Evolutionary conservation across 306 rosid genomes (phyloP).

Genomic region (Vigna reflexopilosa): DNA sequence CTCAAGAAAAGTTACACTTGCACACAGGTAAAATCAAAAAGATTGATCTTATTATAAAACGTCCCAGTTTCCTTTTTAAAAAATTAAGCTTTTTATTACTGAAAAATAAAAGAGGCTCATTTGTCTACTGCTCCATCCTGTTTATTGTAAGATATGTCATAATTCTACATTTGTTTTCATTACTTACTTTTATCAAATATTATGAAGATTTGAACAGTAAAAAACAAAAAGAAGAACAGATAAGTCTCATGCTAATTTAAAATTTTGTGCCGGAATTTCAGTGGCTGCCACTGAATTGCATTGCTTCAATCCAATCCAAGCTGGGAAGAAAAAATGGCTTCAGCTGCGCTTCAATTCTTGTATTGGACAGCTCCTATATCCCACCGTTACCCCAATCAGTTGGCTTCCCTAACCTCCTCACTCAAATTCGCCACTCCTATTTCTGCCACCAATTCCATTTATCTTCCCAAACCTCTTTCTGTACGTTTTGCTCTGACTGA

Average conservation of each 20-base stretch:
- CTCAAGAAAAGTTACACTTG: background rate
- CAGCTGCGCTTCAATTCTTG: constrained; percentile 58
- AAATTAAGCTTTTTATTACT: background rate
- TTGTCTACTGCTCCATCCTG: background rate
- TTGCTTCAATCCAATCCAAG: background rate
- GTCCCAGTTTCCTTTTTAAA: background rate
- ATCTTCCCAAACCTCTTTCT: constrained; percentile 46
- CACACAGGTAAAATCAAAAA: background rate
- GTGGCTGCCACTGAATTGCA: constrained; percentile 44
- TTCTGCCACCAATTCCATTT: constrained; percentile 38
- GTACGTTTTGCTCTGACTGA: constrained; percentile 70
- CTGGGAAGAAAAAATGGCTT: constrained; percentile 58
- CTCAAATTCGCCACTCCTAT: constrained; percentile 40
- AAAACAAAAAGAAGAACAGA: background rate
- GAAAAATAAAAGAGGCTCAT: background rate
- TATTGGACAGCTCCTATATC: constrained; percentile 47
- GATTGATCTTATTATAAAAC: background rate
- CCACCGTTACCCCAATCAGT: constrained; percentile 40
- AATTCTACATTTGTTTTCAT: no score
- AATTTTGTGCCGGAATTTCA: constrained; percentile 28
- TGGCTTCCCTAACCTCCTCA: constrained; percentile 51
- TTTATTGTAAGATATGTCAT: no score
- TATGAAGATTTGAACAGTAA: no score
- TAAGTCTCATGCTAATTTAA: constrained; percentile 16
- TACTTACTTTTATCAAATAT: no score